These are phyloP conservation scores for Geotrichum phurueaensis DNA, from an alignment of 1,139 yeast genomes.

Conservation along the genomic window DNA sequence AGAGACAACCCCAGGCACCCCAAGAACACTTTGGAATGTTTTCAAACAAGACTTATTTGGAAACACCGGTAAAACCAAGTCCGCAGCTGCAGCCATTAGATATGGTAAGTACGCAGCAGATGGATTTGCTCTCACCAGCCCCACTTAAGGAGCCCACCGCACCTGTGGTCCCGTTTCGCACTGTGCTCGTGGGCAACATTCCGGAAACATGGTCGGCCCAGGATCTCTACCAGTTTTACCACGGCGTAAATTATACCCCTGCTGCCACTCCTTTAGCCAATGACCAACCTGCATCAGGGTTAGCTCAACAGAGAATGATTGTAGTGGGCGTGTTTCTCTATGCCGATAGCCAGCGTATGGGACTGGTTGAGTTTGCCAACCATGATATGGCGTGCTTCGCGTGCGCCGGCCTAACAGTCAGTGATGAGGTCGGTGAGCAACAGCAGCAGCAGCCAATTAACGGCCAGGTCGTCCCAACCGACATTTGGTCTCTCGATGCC, in stretches of 20 bases:
- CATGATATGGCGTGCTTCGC: not conserved
- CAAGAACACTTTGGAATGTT: not conserved
- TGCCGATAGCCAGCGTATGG: not conserved
- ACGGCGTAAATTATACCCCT: not conserved
- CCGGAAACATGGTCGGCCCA: constrained; percentile 4
- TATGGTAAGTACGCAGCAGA: not conserved
- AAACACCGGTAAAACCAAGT: not conserved
- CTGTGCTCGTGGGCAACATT: constrained; percentile 7
- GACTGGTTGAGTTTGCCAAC: constrained; percentile 2
- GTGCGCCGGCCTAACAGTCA: not conserved
- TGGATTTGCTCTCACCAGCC: not conserved
- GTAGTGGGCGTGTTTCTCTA: constrained; percentile 5
- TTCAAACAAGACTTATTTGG: not conserved
- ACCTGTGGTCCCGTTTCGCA: constrained; percentile 7
- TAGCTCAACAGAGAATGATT: not conserved
- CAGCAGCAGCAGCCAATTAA: not conserved
- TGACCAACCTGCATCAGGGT: not conserved
- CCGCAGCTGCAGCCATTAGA: not conserved
- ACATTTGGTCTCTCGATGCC: not conserved
- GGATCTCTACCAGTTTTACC: not conserved
- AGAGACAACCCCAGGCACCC: not conserved
- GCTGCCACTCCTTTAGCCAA: not conserved
- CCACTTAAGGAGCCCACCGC: not conserved
- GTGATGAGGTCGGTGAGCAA: not conserved
- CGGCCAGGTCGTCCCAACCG: not conserved